Base-by-base conservation (phyloP, 202 grass and related monocot species). In the Brachypodium distachyon region DNA sequence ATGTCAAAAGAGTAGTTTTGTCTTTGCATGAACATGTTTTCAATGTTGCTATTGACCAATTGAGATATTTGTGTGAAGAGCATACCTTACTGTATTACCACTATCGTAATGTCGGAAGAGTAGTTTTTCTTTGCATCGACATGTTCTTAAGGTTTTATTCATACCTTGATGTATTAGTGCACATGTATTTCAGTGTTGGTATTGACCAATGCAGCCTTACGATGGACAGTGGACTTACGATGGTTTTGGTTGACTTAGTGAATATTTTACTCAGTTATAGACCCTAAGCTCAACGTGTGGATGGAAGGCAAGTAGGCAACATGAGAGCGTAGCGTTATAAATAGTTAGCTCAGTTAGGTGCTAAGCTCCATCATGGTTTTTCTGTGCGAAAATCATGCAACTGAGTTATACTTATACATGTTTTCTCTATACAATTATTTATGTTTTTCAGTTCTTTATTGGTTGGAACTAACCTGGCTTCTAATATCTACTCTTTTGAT, bases 401-500 rank as follows among this genome's bases (percentile, higher is more conserved):
- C n/a, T 50, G 16, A 52, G n/a, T n/a, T 38, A 34, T 7, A 75
- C 13, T 53, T 16, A 7, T 31, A 6, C 78, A 50, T 79, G 12
- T 46, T 70, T 67, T 47, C 12, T 17, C 39, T 36, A 48, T 63
- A 21, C 32, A n/a, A 59, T 18, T 33, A 1, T 46, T 56, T 32
- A 0, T 61, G 16, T 73, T 16, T 81, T 50, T 41, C 7, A 23
- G 1, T 54, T 59, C 4, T 83, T n/a, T 49, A 72, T 40, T 77
- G 9, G 19, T 61, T 44, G 41, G 41, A 87, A 67, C 79, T 83
- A 49, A 86, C 70, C 25, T 61, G 33, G 7, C 22, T 71, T 85
- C 4, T 75, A 42, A 63, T 87, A 48, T 84, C 64, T 74, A 3
- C 54, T 84, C 23, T 88, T 41, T 46, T 64, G 82, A 43, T 84